Conservation (phyloP, 169 alveolate genomes). For the Plasmodium falciparum region DNA sequence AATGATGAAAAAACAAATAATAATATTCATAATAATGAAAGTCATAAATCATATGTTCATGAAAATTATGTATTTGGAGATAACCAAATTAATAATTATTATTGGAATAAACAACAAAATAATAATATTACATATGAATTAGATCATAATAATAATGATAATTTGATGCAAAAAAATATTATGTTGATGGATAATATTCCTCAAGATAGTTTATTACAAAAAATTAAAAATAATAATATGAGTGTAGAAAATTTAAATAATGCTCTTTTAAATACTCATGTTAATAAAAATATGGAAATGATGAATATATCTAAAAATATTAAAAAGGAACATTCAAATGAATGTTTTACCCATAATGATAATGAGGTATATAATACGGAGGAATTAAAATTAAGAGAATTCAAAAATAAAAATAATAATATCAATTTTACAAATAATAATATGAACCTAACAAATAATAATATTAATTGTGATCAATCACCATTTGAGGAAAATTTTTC, state of each 20-base stretch:
- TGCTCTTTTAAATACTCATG: background rate
- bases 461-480: no score
- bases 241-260: slow-evolving; percentile 5
- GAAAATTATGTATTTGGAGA: background rate
- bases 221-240: slow-evolving; percentile 26
- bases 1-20: slow-evolving; percentile 11
- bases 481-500: background rate
- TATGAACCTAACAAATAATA: no score
- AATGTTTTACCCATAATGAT: no score
- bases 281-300: background rate
- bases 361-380: no score
- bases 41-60: background rate
- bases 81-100: background rate
- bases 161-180: no score
- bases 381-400: no score
- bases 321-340: background rate
- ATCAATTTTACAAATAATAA: no score
- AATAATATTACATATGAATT: background rate
- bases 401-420: no score
- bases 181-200: slow-evolving; percentile 4
- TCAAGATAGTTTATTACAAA: slow-evolving; percentile 52
- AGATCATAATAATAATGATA: no score
- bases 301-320: no score
- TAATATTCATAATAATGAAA: background rate
- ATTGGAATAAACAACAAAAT: no score